Evolutionary conservation across 2,329 filamentous ascomycete genomes (phyloP).

Genomic region (Pseudopyrenochaeta lycopersici): DNA sequence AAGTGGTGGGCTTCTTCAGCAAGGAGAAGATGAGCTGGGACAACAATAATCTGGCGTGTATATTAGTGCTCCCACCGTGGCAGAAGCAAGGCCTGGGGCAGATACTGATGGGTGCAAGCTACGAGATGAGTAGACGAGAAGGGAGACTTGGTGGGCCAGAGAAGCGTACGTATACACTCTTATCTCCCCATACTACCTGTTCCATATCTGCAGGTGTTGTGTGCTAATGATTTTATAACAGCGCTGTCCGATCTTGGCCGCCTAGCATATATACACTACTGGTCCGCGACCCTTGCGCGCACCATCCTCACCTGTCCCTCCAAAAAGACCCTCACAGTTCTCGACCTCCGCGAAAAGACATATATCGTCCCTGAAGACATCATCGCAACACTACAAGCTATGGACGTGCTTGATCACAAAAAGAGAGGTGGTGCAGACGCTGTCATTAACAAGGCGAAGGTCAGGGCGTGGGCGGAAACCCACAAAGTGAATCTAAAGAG

Average conservation of each 20-base stretch:
- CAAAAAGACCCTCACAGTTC: conserved; percentile 68
- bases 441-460: conserved; percentile 64
- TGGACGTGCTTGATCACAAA: conserved; percentile 71
- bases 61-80: conserved; percentile 94
- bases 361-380: conserved; percentile 90
- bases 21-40: conserved; percentile 99
- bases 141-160: conserved; percentile 89
- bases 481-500: conserved; percentile 71
- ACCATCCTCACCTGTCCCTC: conserved; percentile 60
- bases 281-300: conserved; percentile 84
- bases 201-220: neutral
- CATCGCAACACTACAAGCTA: conserved; percentile 77
- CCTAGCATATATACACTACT: conserved; percentile 84
- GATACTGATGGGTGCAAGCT: conserved; percentile 90
- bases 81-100: conserved; percentile 89
- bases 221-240: conserved; percentile 27
- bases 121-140: conserved; percentile 87
- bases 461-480: conserved; percentile 72
- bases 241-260: conserved; percentile 84
- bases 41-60: conserved; percentile 96
- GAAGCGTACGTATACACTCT: conserved; percentile 65
- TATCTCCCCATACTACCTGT: neutral
- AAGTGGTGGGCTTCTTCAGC: conserved; percentile 95
- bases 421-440: conserved; percentile 61
- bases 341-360: conserved; percentile 77